A percentile compares a stretch with the other conserved stretches of the same genome.
phyloP scores from a whole-genome alignment of 2,329 filamentous ascomycete genomes.

The Xylaria sp. region DNA sequence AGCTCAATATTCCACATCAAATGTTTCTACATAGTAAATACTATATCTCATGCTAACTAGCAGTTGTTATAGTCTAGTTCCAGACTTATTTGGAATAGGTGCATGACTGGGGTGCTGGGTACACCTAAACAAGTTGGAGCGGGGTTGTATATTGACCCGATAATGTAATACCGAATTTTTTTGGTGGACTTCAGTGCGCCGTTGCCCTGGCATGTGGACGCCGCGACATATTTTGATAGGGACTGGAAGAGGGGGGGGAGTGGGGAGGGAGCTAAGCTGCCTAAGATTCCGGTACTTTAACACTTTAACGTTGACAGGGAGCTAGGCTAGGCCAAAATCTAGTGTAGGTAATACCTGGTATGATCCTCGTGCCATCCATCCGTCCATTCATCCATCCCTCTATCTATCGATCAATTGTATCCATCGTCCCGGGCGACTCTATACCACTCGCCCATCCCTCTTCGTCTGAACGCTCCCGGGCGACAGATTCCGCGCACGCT shows the following conservation, averaged over 20 bases:
- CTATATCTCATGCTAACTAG: too few species aligned
- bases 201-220: neutral
- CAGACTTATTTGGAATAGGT: neutral
- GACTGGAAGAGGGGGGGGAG: neutral
- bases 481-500: neutral
- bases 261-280: neutral
- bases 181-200: neutral
- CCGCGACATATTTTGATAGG: constrained; percentile 15
- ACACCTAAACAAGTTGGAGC: too few species aligned
- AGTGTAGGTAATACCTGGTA: constrained; percentile 20
- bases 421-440: neutral
- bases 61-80: neutral
- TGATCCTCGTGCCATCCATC: constrained; percentile 30
- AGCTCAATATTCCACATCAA: too few species aligned
- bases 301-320: constrained; percentile 7
- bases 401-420: neutral
- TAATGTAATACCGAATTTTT: constrained; percentile 7
- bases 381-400: neutral
- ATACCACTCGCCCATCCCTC: constrained; percentile 2
- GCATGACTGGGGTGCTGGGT: neutral
- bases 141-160: neutral
- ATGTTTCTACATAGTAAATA: too few species aligned
- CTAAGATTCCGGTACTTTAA: too few species aligned
- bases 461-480: neutral
- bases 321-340: constrained; percentile 9